A percentile compares a stretch with the other conserved stretches of the same genome.
Evolutionary conservation across 495 filamentous ascomycete species (phyloP).

Genomic region (Penicillium manginii): DNA sequence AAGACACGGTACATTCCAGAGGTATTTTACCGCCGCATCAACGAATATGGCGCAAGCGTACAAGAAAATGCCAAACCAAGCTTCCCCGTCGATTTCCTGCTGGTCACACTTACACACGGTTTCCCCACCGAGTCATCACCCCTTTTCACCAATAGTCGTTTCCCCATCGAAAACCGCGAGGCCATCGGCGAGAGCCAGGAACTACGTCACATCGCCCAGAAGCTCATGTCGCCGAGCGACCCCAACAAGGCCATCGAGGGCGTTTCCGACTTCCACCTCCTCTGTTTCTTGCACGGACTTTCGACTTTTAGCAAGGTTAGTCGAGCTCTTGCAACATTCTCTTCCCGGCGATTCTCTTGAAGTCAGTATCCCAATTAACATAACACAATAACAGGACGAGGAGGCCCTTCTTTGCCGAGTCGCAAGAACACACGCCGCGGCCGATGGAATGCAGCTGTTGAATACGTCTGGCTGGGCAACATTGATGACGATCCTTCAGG

Average conservation of each 20-base stretch:
- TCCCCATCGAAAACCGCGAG: slow-evolving; percentile 91
- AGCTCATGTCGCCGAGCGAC: slow-evolving; percentile 63
- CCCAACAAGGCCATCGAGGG: slow-evolving; percentile 64
- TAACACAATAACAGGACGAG: slow-evolving; percentile 69
- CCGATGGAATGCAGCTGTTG: slow-evolving; percentile 78
- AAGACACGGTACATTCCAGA: slow-evolving; percentile 91
- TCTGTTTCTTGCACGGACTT: slow-evolving; percentile 82
- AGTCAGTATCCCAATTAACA: slow-evolving; percentile 7
- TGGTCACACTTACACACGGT: slow-evolving; percentile 94
- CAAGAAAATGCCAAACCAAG: slow-evolving; percentile 96
- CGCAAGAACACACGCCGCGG: slow-evolving; percentile 74
- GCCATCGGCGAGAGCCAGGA: slow-evolving; percentile 83
- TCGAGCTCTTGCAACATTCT: neutral
- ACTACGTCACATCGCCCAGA: slow-evolving; percentile 60
- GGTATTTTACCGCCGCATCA: slow-evolving; percentile 93
- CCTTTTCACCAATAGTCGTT: slow-evolving; percentile 68
- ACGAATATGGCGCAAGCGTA: slow-evolving; percentile 94
- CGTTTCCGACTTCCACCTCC: slow-evolving; percentile 90
- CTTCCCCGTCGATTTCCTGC: slow-evolving; percentile 95
- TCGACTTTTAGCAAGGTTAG: slow-evolving; percentile 82
- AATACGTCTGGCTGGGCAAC: slow-evolving; percentile 91
- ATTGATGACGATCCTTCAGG: slow-evolving; percentile 86
- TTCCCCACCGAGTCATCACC: slow-evolving; percentile 83
- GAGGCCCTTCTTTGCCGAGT: slow-evolving; percentile 83
- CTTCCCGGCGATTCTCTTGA: neutral